These are phyloP conservation scores for Lasiosphaeria ovina DNA, from an alignment of 495 filamentous ascomycete genomes.

Conservation along the genomic window DNA sequence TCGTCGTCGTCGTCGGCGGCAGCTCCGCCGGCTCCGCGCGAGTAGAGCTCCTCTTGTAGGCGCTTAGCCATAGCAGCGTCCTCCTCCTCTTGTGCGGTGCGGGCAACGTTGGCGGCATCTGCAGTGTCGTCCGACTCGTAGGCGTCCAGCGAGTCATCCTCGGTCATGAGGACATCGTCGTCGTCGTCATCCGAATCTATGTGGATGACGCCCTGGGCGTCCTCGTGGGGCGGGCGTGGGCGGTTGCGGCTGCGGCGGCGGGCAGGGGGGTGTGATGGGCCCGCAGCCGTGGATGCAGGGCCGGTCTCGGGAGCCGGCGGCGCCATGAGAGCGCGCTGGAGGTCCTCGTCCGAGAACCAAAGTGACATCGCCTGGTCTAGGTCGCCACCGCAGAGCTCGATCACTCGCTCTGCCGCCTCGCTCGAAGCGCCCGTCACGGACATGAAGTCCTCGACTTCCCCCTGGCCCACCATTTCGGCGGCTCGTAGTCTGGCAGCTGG, in stretches of 20 bases:
- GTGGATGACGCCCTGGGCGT: constrained; percentile 62
- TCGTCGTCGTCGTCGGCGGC: constrained; percentile 45
- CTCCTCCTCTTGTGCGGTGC: constrained; percentile 62
- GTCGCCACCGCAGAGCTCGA: constrained; percentile 77
- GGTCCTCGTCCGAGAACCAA: constrained; percentile 79
- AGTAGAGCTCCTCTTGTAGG: constrained; percentile 88
- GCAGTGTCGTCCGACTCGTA: constrained; percentile 28
- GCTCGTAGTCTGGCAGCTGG: neutral
- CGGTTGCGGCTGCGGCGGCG: constrained; percentile 19
- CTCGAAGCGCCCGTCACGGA: constrained; percentile 63
- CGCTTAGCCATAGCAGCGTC: constrained; percentile 91
- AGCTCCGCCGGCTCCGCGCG: constrained; percentile 41
- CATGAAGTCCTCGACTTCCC: constrained; percentile 57
- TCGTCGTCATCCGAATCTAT: constrained; percentile 64
- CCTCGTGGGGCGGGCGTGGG: constrained; percentile 42
- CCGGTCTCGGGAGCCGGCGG: constrained; percentile 28
- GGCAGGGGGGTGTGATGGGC: constrained; percentile 8
- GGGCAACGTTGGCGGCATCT: constrained; percentile 38
- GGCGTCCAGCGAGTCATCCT: constrained; percentile 41
- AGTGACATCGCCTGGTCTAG: constrained; percentile 83
- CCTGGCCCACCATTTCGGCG: constrained; percentile 63
- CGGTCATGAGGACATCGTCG: constrained; percentile 60
- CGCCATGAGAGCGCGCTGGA: constrained; percentile 47
- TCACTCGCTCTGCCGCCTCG: constrained; percentile 70
- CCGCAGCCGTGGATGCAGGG: constrained; percentile 21